Evolutionary conservation across 345 rosid genomes (phyloP).

Genomic region (Eutrema yunnanense): DNA sequence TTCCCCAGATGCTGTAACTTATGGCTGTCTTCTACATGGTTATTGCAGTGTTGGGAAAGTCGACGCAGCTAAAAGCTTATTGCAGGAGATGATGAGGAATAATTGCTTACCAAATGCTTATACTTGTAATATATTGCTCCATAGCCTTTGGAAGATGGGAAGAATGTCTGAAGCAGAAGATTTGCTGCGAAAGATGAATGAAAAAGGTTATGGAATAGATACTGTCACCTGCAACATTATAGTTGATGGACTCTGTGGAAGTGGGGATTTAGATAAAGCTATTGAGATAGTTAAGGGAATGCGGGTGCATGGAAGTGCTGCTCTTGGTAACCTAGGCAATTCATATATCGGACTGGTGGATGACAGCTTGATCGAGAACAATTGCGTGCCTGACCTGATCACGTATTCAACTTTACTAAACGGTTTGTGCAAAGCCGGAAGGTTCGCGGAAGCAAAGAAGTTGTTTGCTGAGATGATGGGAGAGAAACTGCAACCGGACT

Average conservation of each 20-base stretch:
- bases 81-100: constrained; percentile 69
- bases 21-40: constrained; percentile 69
- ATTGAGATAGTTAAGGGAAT: constrained; percentile 68
- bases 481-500: constrained; percentile 73
- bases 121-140: constrained; percentile 79
- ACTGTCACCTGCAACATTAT: constrained; percentile 88
- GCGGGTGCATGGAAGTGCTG: constrained; percentile 90
- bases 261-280: constrained; percentile 82
- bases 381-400: constrained; percentile 69
- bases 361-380: constrained; percentile 46
- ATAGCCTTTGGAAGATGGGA: constrained; percentile 73
- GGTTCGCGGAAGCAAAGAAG: constrained; percentile 77
- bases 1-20: constrained; percentile 69
- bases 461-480: constrained; percentile 73
- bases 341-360: constrained; percentile 69
- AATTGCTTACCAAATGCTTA: constrained; percentile 63
- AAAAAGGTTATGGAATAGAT: constrained; percentile 70
- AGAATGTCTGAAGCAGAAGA: constrained; percentile 79
- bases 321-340: constrained; percentile 80
- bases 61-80: constrained; percentile 48
- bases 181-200: constrained; percentile 76
- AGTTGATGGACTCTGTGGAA: constrained; percentile 73
- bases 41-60: constrained; percentile 64
- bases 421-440: constrained; percentile 73
- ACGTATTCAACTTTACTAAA: constrained; percentile 73